phyloP scores from a whole-genome alignment of 345 rosid genomes.

The Populus davidiana region DNA sequence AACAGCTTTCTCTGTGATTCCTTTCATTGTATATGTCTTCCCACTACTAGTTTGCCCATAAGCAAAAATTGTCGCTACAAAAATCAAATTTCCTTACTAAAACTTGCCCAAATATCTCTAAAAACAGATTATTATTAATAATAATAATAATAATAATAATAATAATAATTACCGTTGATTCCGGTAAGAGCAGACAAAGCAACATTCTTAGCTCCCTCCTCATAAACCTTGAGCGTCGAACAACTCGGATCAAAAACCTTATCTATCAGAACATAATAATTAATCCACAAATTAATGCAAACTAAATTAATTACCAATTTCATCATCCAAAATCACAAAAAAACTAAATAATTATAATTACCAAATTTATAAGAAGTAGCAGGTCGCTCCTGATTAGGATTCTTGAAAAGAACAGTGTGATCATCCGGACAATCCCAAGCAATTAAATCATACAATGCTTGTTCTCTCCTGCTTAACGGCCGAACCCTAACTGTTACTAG shows the following conservation, averaged over 20 bases:
- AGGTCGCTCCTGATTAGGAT: constrained; percentile 59
- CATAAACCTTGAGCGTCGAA: constrained; percentile 68
- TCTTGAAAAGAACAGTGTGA: constrained; percentile 54
- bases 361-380: constrained; percentile 54
- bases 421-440: constrained; percentile 89
- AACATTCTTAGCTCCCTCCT: constrained; percentile 89
- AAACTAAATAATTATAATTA: constrained; percentile 18
- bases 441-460: constrained; percentile 77
- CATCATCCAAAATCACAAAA: background rate
- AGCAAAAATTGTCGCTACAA: constrained; percentile 84
- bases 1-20: constrained; percentile 70
- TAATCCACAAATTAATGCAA: background rate
- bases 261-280: constrained; percentile 40
- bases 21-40: constrained; percentile 90
- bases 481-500: constrained; percentile 78
- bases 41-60: constrained; percentile 97
- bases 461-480: constrained; percentile 81
- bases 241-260: constrained; percentile 69
- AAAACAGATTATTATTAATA: background rate
- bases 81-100: background rate
- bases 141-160: background rate
- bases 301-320: background rate
- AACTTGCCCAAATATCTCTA: background rate
- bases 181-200: constrained; percentile 86
- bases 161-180: constrained; percentile 58